Base-by-base conservation (phyloP, 192 early-diverging fungal species). In the Backusella mclennaniae region DNA sequence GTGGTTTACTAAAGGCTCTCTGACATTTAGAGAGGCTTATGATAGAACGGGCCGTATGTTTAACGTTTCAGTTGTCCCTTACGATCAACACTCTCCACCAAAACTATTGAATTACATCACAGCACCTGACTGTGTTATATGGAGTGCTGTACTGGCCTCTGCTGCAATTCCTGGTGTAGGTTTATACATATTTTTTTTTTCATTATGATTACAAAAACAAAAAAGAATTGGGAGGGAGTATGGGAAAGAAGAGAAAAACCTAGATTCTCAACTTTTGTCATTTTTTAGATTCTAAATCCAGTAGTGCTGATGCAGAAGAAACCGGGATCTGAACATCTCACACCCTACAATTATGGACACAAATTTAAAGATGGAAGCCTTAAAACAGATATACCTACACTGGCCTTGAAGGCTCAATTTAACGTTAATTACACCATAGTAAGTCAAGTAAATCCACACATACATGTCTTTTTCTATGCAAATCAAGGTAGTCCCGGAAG, bases 11-110 rank as follows among this genome's bases (percentile, higher is more conserved):
- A 87, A 86, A 71, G 95, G 95, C 6, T 89, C 90, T 31, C 76
- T 95, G 79, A 98, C 97, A 0, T 98, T 98, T 78, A 74, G 86
- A 56, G 97, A 98, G 82, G 97, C 97, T 1, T 96, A 94, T 82
- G 87, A 90, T 71, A 81, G 91, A 56, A 97, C 97, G 0, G 97
- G 97, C n/a, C 85, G 93, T 59, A 87, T 96, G 11, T 89, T 96
- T 29, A 96, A 94, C 82, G 92, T 97, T 52, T 89, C 94, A 15
- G 93, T 95, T 29, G 87, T 92, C 15, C 87, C 92, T 0, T 88
- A 87, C 49, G 92, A 94, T 75, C 85, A 88, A 4, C 88, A 91
- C 70, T 89, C 92, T 17, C 90, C 92, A 52, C 88, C 91, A 31
- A 94, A 96, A 81, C 78, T 96, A 33, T 82, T 96, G 21, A 98